phyloP scores from a whole-genome alignment of 202 grass and related monocot genomes.

The Brachypodium distachyon region DNA sequence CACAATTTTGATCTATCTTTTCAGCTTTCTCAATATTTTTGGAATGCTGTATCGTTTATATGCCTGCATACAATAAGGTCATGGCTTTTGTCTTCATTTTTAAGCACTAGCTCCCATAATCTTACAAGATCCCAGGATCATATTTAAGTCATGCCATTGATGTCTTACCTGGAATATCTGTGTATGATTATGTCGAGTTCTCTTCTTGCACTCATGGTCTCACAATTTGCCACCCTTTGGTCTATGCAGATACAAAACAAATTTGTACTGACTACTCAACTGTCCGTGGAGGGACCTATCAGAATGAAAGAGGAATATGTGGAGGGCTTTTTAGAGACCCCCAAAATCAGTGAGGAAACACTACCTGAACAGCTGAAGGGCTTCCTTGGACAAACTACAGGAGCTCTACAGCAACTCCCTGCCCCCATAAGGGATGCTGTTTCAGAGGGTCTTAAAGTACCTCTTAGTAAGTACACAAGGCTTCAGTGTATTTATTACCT shows the following conservation, averaged over 20 bases:
- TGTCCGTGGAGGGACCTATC: constrained; percentile 79
- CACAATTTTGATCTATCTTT: constrained; percentile 2
- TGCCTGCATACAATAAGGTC: background rate
- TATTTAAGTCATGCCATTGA: background rate
- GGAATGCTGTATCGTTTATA: background rate
- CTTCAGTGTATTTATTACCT: background rate
- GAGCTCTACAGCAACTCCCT: constrained; percentile 72
- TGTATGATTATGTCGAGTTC: background rate
- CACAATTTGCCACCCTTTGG: background rate
- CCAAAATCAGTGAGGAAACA: constrained; percentile 58
- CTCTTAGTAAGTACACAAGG: constrained; percentile 65
- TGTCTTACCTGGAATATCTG: background rate
- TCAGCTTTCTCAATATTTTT: background rate
- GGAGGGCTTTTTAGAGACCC: constrained; percentile 67
- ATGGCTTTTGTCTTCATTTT: background rate
- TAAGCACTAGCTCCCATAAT: background rate
- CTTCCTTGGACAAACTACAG: constrained; percentile 59
- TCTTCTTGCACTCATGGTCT: background rate
- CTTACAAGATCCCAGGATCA: background rate
- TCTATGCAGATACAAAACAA: constrained; percentile 82
- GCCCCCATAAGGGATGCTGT: constrained; percentile 67
- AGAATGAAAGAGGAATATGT: constrained; percentile 92
- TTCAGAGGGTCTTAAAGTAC: constrained; percentile 69
- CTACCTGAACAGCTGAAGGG: constrained; percentile 83
- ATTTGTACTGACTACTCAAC: constrained; percentile 64